Base-by-base conservation (phyloP, 208 protist species). In the Zelonia costaricensis region DNA sequence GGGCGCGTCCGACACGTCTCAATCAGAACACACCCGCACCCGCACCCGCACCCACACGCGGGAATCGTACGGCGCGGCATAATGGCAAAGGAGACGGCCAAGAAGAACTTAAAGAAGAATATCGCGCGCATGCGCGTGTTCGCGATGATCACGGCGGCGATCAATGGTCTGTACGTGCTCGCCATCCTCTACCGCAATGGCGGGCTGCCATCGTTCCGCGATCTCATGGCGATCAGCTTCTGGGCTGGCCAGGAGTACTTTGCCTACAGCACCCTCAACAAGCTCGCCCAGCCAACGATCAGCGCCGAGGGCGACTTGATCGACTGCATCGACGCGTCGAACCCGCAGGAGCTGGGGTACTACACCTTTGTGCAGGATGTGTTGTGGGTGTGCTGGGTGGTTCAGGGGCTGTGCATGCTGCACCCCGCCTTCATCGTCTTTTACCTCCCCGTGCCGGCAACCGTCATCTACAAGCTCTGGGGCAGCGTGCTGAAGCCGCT, bases 71-170 rank as follows among this genome's bases (percentile, higher is more conserved):
- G 33, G 12, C 10, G 15, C 31, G 62, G 9, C 23, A n/a, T n/a
- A 52, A 96, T 96, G 88, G 82, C 91, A 12, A 94, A 93, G 61
- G 84, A 91, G 47, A 94, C 83, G 3, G 88, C 88, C 7, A 96
- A 96, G 74, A 88, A 80, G 63, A 96, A 94, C 54, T 63, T 66
- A 65, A 71, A 69, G 39, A 63, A 48, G 39, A 96, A 96, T 71
- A 69, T 31, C 8, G 61, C 61, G 20, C 85, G 87, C 39, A 93
- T 96, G 84, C 68, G 65, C 5, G 42, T 74, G 33, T 96, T 96
- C 46, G 71, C 73, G 3, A 12, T 83, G 20, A 83, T 92, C 66
- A 93, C 84, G 15, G 44, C 59, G 0, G 73, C 49, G 4, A 66
- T 96, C 10, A 96, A 94, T 51, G 55, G 58, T 6, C 16, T 93